Evolutionary conservation across 2,329 filamentous ascomycete genomes (phyloP), one percentile per base, ranked within the genome.

Genomic region (Arthrobotrys entomopaga): DNA sequence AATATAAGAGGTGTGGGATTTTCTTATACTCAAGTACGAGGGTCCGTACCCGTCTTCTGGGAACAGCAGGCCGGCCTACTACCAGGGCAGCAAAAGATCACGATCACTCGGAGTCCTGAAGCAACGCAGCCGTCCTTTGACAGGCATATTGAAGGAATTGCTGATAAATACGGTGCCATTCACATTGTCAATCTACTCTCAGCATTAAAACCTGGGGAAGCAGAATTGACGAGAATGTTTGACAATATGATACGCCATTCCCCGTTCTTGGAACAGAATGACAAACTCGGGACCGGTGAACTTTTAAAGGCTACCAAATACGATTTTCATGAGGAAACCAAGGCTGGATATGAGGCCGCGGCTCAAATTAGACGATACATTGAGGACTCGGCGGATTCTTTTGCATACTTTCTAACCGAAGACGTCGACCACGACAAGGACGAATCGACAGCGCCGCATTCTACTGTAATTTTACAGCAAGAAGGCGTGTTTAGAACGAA

Each of bases 401-500:
- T 99, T 81, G 93, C 91, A n/a, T 98, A 96, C 80, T 97, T 93
- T 78, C 85, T 97, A 3, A 90, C 91, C 0, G 89, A 96, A 79
- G 89, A 93, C 74, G 83, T 86, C 10, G 85, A 88, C 50, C 88
- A 91, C 84, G 83, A 83, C 3, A 79, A 81, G 34, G 81, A 82
- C 29, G 79, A 81, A 20, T 76, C 77, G 53, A 73, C 72, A 4
- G 60, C 85, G 2, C 70, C 70, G 13, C 70, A 74, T 26, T 74
- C 70, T 16, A 86, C 91, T 6, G 88, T 92, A 1, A 87, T 96
- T 20, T 83, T 97, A 58, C 92, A 96, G 80, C 95, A 99, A 82
- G 92, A 96, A 80, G 94, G 95, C n/a, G 87, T 96, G 4, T 98
- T 98, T 81, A 87, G 94, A 75, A 97, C 93, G 2, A 99, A 99